These are phyloP conservation scores for Cladosporium sp. DNA, from an alignment of 2,329 filamentous ascomycete genomes.

Conservation along the genomic window DNA sequence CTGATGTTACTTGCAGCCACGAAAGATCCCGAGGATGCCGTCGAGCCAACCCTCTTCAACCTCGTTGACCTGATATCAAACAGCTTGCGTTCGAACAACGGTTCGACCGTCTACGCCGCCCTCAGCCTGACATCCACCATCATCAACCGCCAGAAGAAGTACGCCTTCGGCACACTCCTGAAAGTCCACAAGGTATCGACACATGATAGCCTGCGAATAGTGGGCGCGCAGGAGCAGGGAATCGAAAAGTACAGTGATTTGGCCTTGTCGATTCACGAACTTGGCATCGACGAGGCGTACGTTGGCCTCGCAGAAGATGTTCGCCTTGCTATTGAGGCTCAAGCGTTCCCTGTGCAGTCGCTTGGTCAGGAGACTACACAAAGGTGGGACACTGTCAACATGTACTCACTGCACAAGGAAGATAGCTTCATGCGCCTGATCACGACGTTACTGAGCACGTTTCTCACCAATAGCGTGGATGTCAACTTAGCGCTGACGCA, in stretches of 20 bases:
- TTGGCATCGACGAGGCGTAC: conserved; percentile 70
- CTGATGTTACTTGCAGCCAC: conserved; percentile 80
- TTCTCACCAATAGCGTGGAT: conserved; percentile 87
- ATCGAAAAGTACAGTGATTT: conserved; percentile 67
- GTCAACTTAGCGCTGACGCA: conserved; percentile 87
- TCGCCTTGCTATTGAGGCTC: conserved; percentile 28
- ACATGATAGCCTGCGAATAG: conserved; percentile 58
- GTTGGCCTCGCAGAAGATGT: conserved; percentile 68
- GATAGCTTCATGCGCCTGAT: conserved; percentile 53
- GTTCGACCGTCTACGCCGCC: conserved; percentile 85
- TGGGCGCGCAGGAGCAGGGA: conserved; percentile 71
- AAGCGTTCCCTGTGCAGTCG: conserved; percentile 14
- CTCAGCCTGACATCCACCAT: conserved; percentile 84
- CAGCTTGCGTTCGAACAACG: conserved; percentile 76
- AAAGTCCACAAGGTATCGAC: conserved; percentile 58
- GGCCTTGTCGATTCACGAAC: conserved; percentile 64
- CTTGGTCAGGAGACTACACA: conserved; percentile 10
- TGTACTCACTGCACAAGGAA: conserved; percentile 42
- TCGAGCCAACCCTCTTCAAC: conserved; percentile 87
- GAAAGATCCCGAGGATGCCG: conserved; percentile 67
- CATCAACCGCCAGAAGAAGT: conserved; percentile 80
- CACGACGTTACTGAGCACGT: conserved; percentile 63
- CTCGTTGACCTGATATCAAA: conserved; percentile 85
- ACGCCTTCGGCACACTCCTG: conserved; percentile 73
- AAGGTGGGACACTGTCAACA: conserved; percentile 4